Percentiles rank a stretch among this genome's conserved stretches.
These are phyloP conservation scores for Rhinocladiella similis DNA, from an alignment of 2,329 filamentous ascomycete genomes.

Conservation along the genomic window DNA sequence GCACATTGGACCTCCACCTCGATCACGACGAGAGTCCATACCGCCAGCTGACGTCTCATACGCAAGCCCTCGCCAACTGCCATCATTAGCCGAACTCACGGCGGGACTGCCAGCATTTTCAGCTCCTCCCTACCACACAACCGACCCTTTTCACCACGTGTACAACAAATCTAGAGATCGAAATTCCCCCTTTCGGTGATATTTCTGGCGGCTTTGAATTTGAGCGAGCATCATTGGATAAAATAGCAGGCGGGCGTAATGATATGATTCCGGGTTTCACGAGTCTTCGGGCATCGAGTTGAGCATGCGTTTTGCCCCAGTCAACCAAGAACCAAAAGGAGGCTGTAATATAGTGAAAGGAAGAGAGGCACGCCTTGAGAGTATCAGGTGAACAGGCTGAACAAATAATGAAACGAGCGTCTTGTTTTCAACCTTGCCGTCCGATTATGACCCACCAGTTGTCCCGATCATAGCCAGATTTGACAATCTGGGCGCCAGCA, in stretches of 20 bases:
- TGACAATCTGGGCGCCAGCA: conserved; percentile 74
- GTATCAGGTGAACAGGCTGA: background rate
- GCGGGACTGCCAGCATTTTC: conserved; percentile 49
- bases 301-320: conserved; percentile 19
- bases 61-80: conserved; percentile 39
- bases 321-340: conserved; percentile 41
- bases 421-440: conserved; percentile 12
- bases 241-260: conserved; percentile 35
- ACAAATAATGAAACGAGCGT: conserved; percentile 4
- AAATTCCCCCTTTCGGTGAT: conserved; percentile 34
- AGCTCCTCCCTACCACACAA: conserved; percentile 33
- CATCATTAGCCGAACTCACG: conserved; percentile 48
- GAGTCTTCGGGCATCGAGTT: conserved; percentile 29
- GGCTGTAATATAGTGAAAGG: conserved; percentile 31
- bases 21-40: conserved; percentile 41
- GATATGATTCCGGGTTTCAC: conserved; percentile 28
- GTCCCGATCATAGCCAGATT: conserved; percentile 90
- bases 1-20: conserved; percentile 29
- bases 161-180: conserved; percentile 39
- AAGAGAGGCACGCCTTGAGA: background rate
- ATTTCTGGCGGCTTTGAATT: conserved; percentile 16
- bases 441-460: conserved; percentile 78
- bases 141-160: conserved; percentile 27
- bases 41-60: conserved; percentile 35
- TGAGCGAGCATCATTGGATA: conserved; percentile 34